Base-by-base conservation (phyloP, 345 rosid genomes). In the Corymbia maculata region DNA sequence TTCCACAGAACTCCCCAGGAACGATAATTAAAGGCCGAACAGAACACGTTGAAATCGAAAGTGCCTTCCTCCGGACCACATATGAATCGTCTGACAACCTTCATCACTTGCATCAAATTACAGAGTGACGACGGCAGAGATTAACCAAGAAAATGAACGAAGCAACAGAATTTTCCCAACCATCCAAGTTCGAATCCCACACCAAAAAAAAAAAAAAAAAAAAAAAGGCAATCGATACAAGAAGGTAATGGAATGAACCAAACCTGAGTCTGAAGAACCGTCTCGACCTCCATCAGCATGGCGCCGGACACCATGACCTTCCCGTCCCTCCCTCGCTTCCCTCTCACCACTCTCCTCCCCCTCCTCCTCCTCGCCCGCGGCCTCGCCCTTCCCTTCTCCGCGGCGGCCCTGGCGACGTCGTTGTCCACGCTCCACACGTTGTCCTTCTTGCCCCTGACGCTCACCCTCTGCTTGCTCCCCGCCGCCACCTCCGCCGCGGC, bases 201-300 rank as follows among this genome's bases (percentile, higher is more conserved):
- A 17, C 51, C 12, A 86, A 16, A 47, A 52, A 55, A n/a, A n/a
- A n/a, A n/a, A n/a, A n/a, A n/a, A n/a, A n/a, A n/a, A n/a, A n/a
- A n/a, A 53, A 64, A 47, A 86, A 87, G 10, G 16, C 45, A 19
- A 42, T 6, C 28, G 44, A 75, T 6, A 36, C 47, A 10, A 24
- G 28, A 87, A 51, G 12, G 86, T 13, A 49, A 52, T 32, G 17
- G 5, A 22, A 8, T 61, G 12, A 75, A 75, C 49, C 84, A 42
- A 88, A 95, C 99, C 98, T 96, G 98, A 51, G 98, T 94, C 92
- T 97, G 99, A 85, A 96, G 99, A 86, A 97, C 92, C 88, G 96
- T 94, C 88, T 97, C 99, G 80, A 90, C 90, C 88, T 97, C 98
- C 90, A 94, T 93, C 32, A 95, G 90, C 98, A 96, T 95, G 84